phyloP scores from a whole-genome alignment of 108 stramenopile species.

The Conticribra weissflogii region DNA sequence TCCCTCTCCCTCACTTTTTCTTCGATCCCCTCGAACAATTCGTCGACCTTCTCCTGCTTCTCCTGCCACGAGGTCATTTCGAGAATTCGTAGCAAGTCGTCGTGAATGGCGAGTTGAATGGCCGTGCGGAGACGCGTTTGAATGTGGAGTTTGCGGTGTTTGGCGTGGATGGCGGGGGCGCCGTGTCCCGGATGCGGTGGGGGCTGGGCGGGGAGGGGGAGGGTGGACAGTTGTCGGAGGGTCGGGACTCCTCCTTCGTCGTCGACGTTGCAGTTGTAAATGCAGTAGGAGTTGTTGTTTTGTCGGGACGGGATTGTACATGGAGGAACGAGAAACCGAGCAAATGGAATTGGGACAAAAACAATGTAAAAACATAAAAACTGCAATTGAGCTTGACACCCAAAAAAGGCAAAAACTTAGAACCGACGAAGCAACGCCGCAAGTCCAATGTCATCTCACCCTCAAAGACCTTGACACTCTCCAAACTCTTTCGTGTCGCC shows the following conservation, averaged over 20 bases:
- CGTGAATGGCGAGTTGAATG: conserved; percentile 45
- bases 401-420: too few relatives aligned
- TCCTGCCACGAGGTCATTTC: conserved; percentile 52
- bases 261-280: too few relatives aligned
- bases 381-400: conserved; percentile 26
- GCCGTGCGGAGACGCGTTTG: conserved; percentile 46
- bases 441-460: too few relatives aligned
- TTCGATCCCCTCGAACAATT: conserved; percentile 72
- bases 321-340: neutral
- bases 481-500: conserved; percentile 65
- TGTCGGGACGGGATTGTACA: neutral
- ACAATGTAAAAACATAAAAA: neutral
- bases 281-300: too few relatives aligned
- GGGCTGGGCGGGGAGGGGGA: conserved; percentile 58
- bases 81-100: conserved; percentile 49
- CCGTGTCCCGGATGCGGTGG: conserved; percentile 54
- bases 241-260: conserved; percentile 76
- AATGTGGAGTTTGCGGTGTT: conserved; percentile 39
- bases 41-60: conserved; percentile 77
- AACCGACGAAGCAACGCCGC: too few relatives aligned
- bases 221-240: conserved; percentile 48
- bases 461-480: conserved; percentile 58
- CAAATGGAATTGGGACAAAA: neutral
- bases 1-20: conserved; percentile 54
- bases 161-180: conserved; percentile 60